Evolutionary conservation across 78 protist species (phyloP).

Genomic region (Cavenderia fasciculata): DNA sequence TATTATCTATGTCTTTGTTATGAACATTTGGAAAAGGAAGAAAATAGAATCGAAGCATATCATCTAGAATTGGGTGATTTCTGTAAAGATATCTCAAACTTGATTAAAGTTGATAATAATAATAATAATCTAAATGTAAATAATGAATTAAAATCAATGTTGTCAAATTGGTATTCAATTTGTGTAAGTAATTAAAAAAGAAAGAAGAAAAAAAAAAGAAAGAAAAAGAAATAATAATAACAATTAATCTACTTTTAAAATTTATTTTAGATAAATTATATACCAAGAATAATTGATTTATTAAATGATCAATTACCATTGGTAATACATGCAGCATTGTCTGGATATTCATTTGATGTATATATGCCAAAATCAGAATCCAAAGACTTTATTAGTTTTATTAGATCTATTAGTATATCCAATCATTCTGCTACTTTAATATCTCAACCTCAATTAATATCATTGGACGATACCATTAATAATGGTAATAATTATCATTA

Average conservation of each 20-base stretch:
- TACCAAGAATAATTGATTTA: slow-evolving; percentile 34
- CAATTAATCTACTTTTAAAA: neutral
- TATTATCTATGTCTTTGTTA: slow-evolving; percentile 59
- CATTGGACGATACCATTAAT: neutral
- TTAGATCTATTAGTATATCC: slow-evolving; percentile 17
- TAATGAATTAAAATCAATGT: neutral
- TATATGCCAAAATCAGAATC: neutral
- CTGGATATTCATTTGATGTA: slow-evolving; percentile 20
- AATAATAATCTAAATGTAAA: neutral
- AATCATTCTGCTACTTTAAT: neutral
- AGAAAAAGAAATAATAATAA: too few relatives aligned
- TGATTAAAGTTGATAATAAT: neutral
- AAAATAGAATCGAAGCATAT: slow-evolving; percentile 26
- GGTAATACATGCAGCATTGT: slow-evolving; percentile 11
- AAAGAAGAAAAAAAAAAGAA: too few relatives aligned
- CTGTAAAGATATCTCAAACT: neutral
- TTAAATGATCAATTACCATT: slow-evolving; percentile 13
- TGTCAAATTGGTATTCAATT: slow-evolving; percentile 52
- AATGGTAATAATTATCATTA: neutral
- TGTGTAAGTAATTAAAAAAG: slow-evolving; percentile 15
- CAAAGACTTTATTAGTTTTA: slow-evolving; percentile 7
- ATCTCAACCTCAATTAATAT: neutral
- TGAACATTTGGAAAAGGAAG: slow-evolving; percentile 35
- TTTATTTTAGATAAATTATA: slow-evolving; percentile 31
- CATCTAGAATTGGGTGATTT: slow-evolving; percentile 46